Percentiles rank a stretch among this genome's conserved stretches.
These are phyloP conservation scores for Hirsutella rhossiliensis DNA, from an alignment of 2,329 filamentous ascomycete species.

Conservation along the genomic window DNA sequence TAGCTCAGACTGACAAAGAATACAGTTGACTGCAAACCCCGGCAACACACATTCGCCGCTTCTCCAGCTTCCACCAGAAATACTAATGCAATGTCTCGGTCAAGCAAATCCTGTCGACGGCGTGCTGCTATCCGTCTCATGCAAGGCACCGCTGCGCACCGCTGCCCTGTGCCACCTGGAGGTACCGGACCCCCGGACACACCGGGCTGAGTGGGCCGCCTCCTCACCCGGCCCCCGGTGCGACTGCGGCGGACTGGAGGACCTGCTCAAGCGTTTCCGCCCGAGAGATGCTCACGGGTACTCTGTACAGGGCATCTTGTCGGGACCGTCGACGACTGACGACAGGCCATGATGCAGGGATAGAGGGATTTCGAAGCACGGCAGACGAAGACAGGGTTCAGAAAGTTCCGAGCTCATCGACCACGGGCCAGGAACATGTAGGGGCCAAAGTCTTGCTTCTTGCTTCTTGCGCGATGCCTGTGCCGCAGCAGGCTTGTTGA, in stretches of 20 bases:
- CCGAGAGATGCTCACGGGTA: conserved; percentile 4
- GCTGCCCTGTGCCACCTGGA: background rate
- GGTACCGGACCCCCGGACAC: background rate
- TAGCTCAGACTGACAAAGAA: background rate
- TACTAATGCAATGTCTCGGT: background rate
- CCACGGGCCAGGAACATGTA: no score
- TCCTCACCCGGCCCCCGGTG: conserved; percentile 1
- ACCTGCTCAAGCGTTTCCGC: conserved; percentile 7
- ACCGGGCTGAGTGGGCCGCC: conserved; percentile 2
- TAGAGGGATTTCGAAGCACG: no score
- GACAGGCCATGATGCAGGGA: no score
- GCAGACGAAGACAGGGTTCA: no score
- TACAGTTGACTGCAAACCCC: background rate
- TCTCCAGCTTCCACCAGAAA: background rate
- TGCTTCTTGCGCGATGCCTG: no score
- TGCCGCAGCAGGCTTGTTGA: no score
- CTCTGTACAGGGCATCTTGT: background rate
- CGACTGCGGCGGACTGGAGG: conserved; percentile 5
- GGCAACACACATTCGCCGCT: background rate
- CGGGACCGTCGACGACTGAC: no score
- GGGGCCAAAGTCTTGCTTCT: no score
- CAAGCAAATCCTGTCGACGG: background rate
- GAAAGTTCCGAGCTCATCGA: no score
- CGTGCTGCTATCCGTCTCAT: background rate
- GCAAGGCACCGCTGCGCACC: background rate